phyloP scores from a whole-genome alignment of 2,329 filamentous ascomycete genomes.

The Pseudofabraea citricarpa region DNA sequence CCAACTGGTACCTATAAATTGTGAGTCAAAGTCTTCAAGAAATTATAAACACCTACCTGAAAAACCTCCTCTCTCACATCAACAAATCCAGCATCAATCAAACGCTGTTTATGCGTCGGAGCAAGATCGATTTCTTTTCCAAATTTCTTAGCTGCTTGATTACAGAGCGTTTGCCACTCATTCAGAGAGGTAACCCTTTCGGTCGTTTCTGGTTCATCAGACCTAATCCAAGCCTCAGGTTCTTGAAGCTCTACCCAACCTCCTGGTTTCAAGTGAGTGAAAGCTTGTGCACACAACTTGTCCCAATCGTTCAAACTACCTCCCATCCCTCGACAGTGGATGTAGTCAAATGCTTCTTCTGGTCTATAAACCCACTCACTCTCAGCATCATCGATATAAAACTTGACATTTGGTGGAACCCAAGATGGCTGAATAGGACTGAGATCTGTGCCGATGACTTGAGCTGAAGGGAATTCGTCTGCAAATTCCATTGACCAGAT shows the following conservation, averaged over 20 bases:
- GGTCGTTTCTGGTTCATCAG: constrained; percentile 8
- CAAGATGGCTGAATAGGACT: constrained; percentile 59
- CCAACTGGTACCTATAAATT: constrained; percentile 27
- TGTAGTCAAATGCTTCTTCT: constrained; percentile 28
- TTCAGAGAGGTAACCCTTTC: constrained; percentile 3
- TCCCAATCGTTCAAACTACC: constrained; percentile 5
- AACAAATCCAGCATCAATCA: constrained; percentile 33
- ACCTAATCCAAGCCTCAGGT: constrained; percentile 4
- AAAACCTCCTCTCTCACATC: constrained; percentile 23
- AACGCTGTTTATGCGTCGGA: constrained; percentile 9
- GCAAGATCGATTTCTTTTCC: constrained; percentile 7
- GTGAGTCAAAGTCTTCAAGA: neutral
- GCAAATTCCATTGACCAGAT: constrained; percentile 33
- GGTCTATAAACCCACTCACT: constrained; percentile 32
- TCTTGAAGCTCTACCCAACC: constrained; percentile 11
- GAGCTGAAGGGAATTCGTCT: constrained; percentile 50
- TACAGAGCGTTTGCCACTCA: constrained; percentile 4
- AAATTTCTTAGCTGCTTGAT: constrained; percentile 4
- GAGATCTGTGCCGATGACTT: constrained; percentile 57
- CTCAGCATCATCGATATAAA: constrained; percentile 44
- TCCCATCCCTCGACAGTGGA: constrained; percentile 23
- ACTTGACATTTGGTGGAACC: constrained; percentile 67
- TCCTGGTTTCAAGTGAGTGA: constrained; percentile 6
- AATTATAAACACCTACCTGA: neutral
- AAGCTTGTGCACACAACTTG: constrained; percentile 3